Base-by-base conservation (phyloP, 495 filamentous ascomycete genomes). In the Aspergillus sclerotioniger region DNA sequence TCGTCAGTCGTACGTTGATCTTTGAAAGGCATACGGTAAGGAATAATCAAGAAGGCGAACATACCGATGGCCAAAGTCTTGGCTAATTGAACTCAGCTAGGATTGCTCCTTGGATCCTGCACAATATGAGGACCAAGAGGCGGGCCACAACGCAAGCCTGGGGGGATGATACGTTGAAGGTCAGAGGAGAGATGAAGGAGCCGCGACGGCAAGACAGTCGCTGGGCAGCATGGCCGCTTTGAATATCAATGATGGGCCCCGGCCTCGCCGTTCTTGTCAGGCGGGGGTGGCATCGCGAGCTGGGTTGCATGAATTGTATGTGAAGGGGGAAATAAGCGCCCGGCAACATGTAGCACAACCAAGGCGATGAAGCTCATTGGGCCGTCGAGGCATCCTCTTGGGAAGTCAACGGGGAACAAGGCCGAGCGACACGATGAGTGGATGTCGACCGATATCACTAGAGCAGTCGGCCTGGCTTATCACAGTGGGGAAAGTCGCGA, bases 391-490 rank as follows among this genome's bases (percentile, higher is more conserved):
- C 32, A 57, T 54, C 47, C 51, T 53, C 59, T 55, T 58, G 47
- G 59, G 41, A n/a, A 51, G 53, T 25, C 25, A 25, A 25, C 25
- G 25, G 32, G 32, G 49, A 61, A 61, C 33, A 56, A 37, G 15
- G 56, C 21, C 17, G 44, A 51, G 19, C 35, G 12, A 25, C 31
- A 35, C 37, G 49, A 60, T 71, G 66, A 75, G 65, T 72, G 68
- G 67, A 54, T 45, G 29, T 32, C 25, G 43, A 53, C 56, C 59
- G 28, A 31, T 61, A 50, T 41, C 51, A 56, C 51, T 60, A 58
- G 57, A 63, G 65, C 67, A 68, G 67, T 67, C 53, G 51, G 53
- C 61, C 72, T 64, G 66, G 69, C 67, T 71, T 69, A 66, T 76
- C 73, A 76, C 73, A 71, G 71, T 68, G 71, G 57, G 48, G 60